Conservation (phyloP, 73 alveolate species). For the Tetrahymena malaccensis region DNA sequence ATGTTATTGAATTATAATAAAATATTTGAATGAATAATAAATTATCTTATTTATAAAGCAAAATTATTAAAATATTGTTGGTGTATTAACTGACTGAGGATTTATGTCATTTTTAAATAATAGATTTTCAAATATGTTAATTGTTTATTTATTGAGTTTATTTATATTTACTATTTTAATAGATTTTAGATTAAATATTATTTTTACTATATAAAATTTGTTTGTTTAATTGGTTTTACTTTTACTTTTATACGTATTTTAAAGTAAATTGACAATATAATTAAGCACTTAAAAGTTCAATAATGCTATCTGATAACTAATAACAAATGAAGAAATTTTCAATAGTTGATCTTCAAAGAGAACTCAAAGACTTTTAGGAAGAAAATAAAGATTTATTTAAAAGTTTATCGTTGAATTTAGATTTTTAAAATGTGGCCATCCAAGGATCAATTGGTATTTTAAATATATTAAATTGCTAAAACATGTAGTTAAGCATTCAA, state of each 20-base stretch:
- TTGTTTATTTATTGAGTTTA: not conserved
- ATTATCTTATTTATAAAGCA: not conserved
- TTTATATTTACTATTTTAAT: too few relatives aligned
- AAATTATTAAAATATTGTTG: not conserved
- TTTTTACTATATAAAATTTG: not conserved
- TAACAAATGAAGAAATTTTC: not conserved
- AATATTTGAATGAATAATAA: not conserved
- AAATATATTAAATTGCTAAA: too few relatives aligned
- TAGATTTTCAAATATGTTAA: not conserved
- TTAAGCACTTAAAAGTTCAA: not conserved
- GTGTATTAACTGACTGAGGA: not conserved
- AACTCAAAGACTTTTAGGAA: not conserved
- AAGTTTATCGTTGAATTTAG: not conserved
- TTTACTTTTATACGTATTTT: not conserved
- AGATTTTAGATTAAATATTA: not conserved
- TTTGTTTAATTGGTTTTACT: not conserved
- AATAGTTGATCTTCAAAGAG: not conserved
- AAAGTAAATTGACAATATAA: not conserved
- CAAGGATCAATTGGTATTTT: not conserved
- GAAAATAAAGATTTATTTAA: not conserved
- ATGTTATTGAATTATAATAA: too few relatives aligned
- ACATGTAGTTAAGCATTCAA: not conserved
- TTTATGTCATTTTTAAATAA: not conserved
- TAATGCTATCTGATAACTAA: not conserved
- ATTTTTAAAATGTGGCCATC: not conserved